Percentiles rank a stretch among this genome's conserved stretches.
Conservation (phyloP, 805 yeast genomes). For the Kluyveromyces wickerhamii region DNA sequence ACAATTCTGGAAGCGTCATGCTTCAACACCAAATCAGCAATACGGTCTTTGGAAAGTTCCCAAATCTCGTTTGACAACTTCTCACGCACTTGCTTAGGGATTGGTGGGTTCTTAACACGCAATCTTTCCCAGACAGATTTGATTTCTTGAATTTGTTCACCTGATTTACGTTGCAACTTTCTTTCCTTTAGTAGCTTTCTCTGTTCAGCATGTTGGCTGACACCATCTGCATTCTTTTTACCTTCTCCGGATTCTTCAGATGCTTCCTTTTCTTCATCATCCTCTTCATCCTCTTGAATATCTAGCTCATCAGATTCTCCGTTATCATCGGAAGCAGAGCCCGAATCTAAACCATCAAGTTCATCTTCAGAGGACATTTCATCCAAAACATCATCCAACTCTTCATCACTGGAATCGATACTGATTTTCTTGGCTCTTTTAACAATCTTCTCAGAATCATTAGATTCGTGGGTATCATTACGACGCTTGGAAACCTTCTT, state of each 20-base stretch:
- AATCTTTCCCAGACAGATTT: constrained; percentile 86
- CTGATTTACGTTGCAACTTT: constrained; percentile 81
- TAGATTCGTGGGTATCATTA: neutral
- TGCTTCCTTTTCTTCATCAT: constrained; percentile 25
- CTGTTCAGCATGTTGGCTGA: constrained; percentile 76
- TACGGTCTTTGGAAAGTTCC: constrained; percentile 68
- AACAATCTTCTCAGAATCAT: constrained; percentile 3
- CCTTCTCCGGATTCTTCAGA: constrained; percentile 27
- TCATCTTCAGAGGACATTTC: constrained; percentile 16
- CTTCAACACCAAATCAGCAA: constrained; percentile 80
- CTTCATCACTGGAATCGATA: constrained; percentile 28
- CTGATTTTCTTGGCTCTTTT: constrained; percentile 14
- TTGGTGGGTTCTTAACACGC: constrained; percentile 75
- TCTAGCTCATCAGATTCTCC: constrained; percentile 17
- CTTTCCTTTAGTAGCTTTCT: constrained; percentile 70
- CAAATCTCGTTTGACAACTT: constrained; percentile 78
- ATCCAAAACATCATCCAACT: constrained; percentile 8
- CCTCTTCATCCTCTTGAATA: constrained; percentile 26
- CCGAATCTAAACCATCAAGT: constrained; percentile 15
- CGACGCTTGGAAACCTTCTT: constrained; percentile 3
- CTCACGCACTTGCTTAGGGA: constrained; percentile 68
- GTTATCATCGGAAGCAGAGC: constrained; percentile 25
- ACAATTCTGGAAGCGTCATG: constrained; percentile 96
- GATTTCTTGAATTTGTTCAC: constrained; percentile 74
- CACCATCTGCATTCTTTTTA: constrained; percentile 40